Evolutionary conservation across 1,139 yeast species (phyloP).

Genomic region (Candida sojae): DNA sequence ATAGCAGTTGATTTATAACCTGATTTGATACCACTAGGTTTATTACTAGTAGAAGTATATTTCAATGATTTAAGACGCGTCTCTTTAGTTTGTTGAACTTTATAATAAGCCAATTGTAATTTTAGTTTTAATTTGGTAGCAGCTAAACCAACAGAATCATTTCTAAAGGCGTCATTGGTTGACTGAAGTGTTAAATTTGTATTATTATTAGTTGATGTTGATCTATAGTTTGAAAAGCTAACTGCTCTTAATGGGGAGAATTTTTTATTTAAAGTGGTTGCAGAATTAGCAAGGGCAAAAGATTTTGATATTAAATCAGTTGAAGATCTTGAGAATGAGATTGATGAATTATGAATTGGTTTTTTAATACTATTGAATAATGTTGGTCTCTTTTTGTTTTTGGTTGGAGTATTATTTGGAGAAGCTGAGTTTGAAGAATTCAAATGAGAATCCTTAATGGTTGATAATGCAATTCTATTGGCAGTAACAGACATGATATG

Average conservation of each 20-base stretch:
- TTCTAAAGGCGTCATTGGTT: constrained; percentile 14
- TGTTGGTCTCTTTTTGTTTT: constrained; percentile 8
- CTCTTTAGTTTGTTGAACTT: constrained; percentile 41
- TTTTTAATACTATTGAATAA: constrained; percentile 2
- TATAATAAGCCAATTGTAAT: constrained; percentile 76
- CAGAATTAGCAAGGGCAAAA: constrained; percentile 13
- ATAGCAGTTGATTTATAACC: constrained; percentile 1
- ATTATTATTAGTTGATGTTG: constrained; percentile 9
- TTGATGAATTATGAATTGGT: neutral
- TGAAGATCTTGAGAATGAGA: constrained; percentile 7
- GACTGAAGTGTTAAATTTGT: constrained; percentile 5
- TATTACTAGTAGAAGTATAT: constrained; percentile 1
- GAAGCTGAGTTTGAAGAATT: constrained; percentile 22
- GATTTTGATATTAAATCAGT: constrained; percentile 13
- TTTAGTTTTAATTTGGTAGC: constrained; percentile 71
- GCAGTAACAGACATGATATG: constrained; percentile 17
- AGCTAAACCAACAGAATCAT: constrained; percentile 36
- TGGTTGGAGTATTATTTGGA: constrained; percentile 3
- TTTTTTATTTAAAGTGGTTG: constrained; percentile 12
- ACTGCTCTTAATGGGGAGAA: constrained; percentile 14
- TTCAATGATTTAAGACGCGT: constrained; percentile 5
- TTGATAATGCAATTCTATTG: constrained; percentile 39
- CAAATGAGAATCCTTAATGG: constrained; percentile 32
- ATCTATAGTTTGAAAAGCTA: constrained; percentile 29
- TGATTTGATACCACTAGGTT: neutral